Conservation (phyloP, 164 flowering plant species). For the Stephania yunnanensis region DNA sequence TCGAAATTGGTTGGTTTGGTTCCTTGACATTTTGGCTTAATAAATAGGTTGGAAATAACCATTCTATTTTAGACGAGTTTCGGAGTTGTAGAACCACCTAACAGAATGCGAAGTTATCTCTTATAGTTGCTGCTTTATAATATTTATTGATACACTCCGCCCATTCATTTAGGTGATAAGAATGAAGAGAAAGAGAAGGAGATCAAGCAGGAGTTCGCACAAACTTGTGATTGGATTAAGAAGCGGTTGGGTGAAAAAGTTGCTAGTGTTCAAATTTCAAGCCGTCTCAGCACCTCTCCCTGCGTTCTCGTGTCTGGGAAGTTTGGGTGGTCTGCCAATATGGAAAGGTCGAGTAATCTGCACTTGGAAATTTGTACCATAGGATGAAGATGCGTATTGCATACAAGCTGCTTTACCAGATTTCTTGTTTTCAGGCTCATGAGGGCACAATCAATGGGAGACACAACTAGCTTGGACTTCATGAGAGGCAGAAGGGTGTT, state of each 20-base stretch:
- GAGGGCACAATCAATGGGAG: slow-evolving; percentile 74
- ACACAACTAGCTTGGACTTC: slow-evolving; percentile 57
- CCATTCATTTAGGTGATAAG: slow-evolving; percentile 52
- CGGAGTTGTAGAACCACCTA: too few species aligned
- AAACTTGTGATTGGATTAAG: slow-evolving; percentile 92
- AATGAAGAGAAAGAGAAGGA: slow-evolving; percentile 78
- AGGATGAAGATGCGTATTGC: neutral
- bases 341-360: slow-evolving; percentile 64
- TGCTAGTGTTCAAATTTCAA: slow-evolving; percentile 85
- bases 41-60: too few species aligned
- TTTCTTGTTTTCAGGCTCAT: slow-evolving; percentile 47
- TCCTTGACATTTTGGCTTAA: neutral
- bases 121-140: neutral
- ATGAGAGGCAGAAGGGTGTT: slow-evolving; percentile 84
- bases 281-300: slow-evolving; percentile 82
- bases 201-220: slow-evolving; percentile 74
- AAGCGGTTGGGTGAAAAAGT: slow-evolving; percentile 81
- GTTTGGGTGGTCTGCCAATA: slow-evolving; percentile 99
- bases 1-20: neutral
- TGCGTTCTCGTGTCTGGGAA: slow-evolving; percentile 93
- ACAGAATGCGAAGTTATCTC: neutral
- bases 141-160: neutral
- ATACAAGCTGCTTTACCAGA: neutral
- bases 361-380: neutral
- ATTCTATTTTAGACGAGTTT: too few species aligned